Evolutionary conservation across 306 rosid species (phyloP), one percentile per base, ranked within the genome.

Genomic region (Vigna hirtella): DNA sequence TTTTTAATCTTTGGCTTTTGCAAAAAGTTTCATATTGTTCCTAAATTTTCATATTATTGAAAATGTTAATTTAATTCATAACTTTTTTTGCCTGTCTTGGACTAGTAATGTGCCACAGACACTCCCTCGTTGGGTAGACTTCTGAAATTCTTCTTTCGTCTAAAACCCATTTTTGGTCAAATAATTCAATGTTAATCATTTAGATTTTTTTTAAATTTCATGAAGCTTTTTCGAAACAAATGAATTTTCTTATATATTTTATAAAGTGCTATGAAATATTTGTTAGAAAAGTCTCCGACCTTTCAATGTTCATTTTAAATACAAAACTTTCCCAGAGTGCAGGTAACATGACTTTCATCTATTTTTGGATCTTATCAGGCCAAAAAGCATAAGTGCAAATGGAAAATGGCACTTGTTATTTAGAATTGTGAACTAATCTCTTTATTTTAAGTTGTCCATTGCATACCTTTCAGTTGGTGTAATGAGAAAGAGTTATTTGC

Each of bases 401-500:
- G 73, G 42, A 52, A 55, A 70, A 40, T 55, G 52, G 59, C 47
- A 42, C 38, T 55, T 52, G 22, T 72, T 76, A 82, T 82, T 62
- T 89, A 78, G 81, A 84, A 49, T 52, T n/a, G 59, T 43, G 50
- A 78, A 81, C 47, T 7, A 55, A 43, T 59, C 73, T 79, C 36
- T 15, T 74, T 32, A 42, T 55, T 17, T 61, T 36, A 9, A 47
- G 70, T 20, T 20, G 66, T 64, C 40, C 53, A 52, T 72, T n/a
- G 65, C 70, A 71, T 72, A 26, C 53, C 69, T 78, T 77, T 91
- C 88, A 93, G 83, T 73, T 83, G 10, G 87, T 81, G 85, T 87
- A 82, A 77, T 91, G 92, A 51, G 86, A 82, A 1, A 90, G 76
- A 9, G 95, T 77, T 62, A 93, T 91, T 79, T 91, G 95, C 85